These are phyloP conservation scores for Boletus subluridellus DNA, from an alignment of 1,284 basidiomycete species.

Conservation along the genomic window DNA sequence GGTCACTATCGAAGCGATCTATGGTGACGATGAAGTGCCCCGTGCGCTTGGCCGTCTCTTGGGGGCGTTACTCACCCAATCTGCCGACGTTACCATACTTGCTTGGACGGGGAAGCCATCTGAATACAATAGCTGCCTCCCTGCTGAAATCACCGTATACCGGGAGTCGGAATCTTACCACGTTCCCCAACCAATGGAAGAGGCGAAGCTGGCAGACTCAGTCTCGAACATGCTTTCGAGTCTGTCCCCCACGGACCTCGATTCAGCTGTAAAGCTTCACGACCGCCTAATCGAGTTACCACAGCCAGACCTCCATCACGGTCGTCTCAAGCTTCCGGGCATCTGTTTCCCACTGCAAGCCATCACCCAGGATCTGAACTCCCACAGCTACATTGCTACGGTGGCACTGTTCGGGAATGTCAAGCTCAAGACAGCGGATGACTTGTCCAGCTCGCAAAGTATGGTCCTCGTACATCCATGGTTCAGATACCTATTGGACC, in stretches of 20 bases:
- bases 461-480: too few species aligned
- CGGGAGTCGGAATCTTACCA: neutral
- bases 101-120: conserved; percentile 9
- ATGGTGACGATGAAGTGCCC: conserved; percentile 3
- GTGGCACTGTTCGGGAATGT: too few species aligned
- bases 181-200: neutral
- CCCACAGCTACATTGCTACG: too few species aligned
- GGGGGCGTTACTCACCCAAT: conserved; percentile 2
- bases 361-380: too few species aligned
- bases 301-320: neutral
- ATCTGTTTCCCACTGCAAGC: too few species aligned
- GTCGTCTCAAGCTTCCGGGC: conserved; percentile 1
- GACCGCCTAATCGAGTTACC: neutral
- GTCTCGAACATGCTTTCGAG: neutral
- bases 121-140: conserved; percentile 8
- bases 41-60: conserved; percentile 9
- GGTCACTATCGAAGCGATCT: conserved; percentile 7
- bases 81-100: conserved; percentile 4
- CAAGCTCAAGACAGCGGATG: too few species aligned
- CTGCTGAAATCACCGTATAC: conserved; percentile 10
- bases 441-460: too few species aligned
- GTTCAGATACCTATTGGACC: too few species aligned
- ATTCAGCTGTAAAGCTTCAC: neutral
- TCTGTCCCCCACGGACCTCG: neutral
- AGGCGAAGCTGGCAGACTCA: neutral